Percentiles rank a stretch among this genome's conserved stretches.
These are phyloP conservation scores for Gracilariopsis chorda DNA, from an alignment of 23 red algal species.

Conservation along the genomic window DNA sequence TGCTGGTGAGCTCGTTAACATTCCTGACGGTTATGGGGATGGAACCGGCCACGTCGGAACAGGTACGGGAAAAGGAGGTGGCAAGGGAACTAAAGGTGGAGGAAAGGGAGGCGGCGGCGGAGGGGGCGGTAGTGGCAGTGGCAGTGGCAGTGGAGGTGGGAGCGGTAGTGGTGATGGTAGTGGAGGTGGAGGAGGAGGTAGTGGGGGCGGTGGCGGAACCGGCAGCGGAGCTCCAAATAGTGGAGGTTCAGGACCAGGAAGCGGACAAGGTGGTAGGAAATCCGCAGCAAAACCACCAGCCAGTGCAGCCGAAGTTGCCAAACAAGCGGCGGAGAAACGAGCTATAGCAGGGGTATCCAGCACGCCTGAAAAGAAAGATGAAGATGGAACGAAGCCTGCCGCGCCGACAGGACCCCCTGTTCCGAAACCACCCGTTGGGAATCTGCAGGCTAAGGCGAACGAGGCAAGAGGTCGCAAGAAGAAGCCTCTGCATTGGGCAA, in stretches of 20 bases:
- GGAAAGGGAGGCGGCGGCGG: not conserved
- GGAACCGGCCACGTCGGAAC: conserved; percentile 50
- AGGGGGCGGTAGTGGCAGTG: not conserved
- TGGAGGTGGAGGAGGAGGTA: not conserved
- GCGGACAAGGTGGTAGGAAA: not conserved
- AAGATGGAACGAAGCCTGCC: conserved; percentile 2
- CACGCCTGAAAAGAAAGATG: not conserved
- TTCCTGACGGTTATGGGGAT: conserved; percentile 76
- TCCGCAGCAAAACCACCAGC: not conserved
- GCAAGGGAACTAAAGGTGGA: not conserved
- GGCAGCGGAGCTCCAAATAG: conserved; percentile 17
- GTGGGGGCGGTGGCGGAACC: not conserved
- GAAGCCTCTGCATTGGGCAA: conserved; percentile 93
- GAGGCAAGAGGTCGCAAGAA: conserved; percentile 80
- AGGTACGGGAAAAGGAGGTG: conserved; percentile 38
- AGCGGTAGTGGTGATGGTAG: conserved; percentile 15
- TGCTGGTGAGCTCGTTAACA: conserved; percentile 70
- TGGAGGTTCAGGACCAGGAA: not conserved
- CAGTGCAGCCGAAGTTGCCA: conserved; percentile 59
- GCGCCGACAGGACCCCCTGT: conserved; percentile 43
- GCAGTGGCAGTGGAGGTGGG: conserved; percentile 17
- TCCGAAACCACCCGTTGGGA: conserved; percentile 55
- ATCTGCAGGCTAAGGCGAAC: conserved; percentile 79
- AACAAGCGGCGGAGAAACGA: conserved; percentile 60
- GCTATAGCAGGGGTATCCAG: conserved; percentile 2